Evolutionary conservation across 495 filamentous ascomycete genomes (phyloP).

Genomic region (Annulohypoxylon stygium): DNA sequence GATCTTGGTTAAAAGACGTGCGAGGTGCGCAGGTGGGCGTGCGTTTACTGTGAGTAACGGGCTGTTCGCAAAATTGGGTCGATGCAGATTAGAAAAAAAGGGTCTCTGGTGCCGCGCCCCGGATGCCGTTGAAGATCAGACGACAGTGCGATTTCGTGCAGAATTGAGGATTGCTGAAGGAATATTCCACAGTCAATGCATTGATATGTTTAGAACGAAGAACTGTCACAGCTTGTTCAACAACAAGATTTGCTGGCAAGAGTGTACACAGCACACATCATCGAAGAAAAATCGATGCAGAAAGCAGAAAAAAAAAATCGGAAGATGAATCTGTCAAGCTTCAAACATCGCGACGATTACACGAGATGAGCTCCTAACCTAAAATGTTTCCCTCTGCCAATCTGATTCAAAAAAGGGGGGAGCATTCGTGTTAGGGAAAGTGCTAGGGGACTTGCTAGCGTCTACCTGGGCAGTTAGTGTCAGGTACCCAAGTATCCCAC

Average conservation of each 20-base stretch:
- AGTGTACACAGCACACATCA: slow-evolving; percentile 14
- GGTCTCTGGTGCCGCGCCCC: slow-evolving; percentile 23
- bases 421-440: no score
- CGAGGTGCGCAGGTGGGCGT: slow-evolving; percentile 36
- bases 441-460: no score
- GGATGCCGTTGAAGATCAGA: slow-evolving; percentile 34
- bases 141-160: slow-evolving; percentile 16
- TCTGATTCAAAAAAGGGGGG: slow-evolving; percentile 17
- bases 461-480: neutral
- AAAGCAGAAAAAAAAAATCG: slow-evolving; percentile 1
- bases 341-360: slow-evolving; percentile 23
- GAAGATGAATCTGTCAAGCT: slow-evolving; percentile 22
- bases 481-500: neutral
- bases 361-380: slow-evolving; percentile 35
- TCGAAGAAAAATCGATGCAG: slow-evolving; percentile 17
- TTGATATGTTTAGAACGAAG: slow-evolving; percentile 31
- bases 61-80: slow-evolving; percentile 36
- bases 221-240: slow-evolving; percentile 19
- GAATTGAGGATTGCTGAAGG: slow-evolving; percentile 30
- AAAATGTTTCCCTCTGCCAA: slow-evolving; percentile 36
- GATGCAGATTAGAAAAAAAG: slow-evolving; percentile 41
- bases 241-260: slow-evolving; percentile 14
- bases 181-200: slow-evolving; percentile 22
- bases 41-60: slow-evolving; percentile 25
- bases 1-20: slow-evolving; percentile 44